A percentile compares a stretch with the other conserved stretches of the same genome.
Conservation (phyloP, 352 stramenopile genomes). For the Phytophthora melonis region DNA sequence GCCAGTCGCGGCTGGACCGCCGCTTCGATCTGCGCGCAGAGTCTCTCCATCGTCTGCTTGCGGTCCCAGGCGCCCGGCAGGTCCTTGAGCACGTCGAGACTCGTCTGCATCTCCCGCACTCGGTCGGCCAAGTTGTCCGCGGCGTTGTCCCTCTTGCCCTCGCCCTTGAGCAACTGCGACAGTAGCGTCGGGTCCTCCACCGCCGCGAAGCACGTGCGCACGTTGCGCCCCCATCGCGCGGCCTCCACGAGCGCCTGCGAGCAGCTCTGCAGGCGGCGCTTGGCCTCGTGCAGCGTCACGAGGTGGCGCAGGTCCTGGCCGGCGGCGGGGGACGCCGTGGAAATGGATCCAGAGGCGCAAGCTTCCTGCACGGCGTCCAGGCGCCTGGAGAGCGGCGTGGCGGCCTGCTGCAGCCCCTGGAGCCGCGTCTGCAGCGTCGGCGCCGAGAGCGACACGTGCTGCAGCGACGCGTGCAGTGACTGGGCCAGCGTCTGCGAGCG, state of each 20-base stretch:
- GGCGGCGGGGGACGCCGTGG: background rate
- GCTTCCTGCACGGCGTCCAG: slow-evolving; percentile 54
- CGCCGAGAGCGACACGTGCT: slow-evolving; percentile 60
- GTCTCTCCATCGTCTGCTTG: slow-evolving; percentile 55
- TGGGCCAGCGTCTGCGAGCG: slow-evolving; percentile 68
- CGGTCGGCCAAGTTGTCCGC: slow-evolving; percentile 49
- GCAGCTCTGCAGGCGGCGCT: slow-evolving; percentile 68
- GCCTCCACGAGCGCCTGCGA: slow-evolving; percentile 77
- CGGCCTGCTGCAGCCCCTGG: slow-evolving; percentile 53
- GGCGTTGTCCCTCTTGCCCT: slow-evolving; percentile 3
- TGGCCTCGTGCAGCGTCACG: slow-evolving; percentile 77
- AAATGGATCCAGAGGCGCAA: slow-evolving; percentile 22
- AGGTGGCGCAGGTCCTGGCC: slow-evolving; percentile 57
- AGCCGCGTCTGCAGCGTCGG: slow-evolving; percentile 69
- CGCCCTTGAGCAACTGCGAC: slow-evolving; percentile 20
- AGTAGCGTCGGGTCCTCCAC: slow-evolving; percentile 55
- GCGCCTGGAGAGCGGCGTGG: slow-evolving; percentile 49
- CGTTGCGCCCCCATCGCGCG: slow-evolving; percentile 72
- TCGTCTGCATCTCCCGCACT: slow-evolving; percentile 70
- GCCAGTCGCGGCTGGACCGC: slow-evolving; percentile 59
- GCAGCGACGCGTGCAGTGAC: slow-evolving; percentile 65
- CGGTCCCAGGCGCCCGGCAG: slow-evolving; percentile 71
- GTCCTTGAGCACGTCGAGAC: slow-evolving; percentile 68
- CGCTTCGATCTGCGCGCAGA: slow-evolving; percentile 66
- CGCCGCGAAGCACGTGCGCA: slow-evolving; percentile 53